Base-by-base conservation (phyloP, 2,329 filamentous ascomycete genomes). In the Arthrinium phaeospermum region DNA sequence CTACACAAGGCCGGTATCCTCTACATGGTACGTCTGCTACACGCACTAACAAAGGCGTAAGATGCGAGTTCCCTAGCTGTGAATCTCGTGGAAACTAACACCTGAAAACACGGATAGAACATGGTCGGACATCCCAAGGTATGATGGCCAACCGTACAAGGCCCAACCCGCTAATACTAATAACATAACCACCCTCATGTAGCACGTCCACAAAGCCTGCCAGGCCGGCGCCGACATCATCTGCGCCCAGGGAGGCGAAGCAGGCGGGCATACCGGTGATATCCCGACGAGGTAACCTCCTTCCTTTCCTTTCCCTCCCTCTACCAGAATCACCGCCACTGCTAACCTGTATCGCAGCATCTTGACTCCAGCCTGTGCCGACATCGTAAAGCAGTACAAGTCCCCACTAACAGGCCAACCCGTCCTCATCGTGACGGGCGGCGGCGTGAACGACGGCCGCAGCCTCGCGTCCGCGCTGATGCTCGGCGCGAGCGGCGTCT, bases 81-180 rank as follows among this genome's bases (percentile, higher is more conserved):
- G 8, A 6, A 24, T 22, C 22, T 6, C 47, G 22, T 49, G 22
- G 47, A 49, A 49, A 24, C 49, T 51, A 24, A 51, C n/a, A 22
- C 49, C 22, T 37, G 57, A 37, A 37, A 67, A 13, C 5, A 10
- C 16, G 8, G 45, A 1, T 19, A 71, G 70, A 98, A 98, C 91
- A 98, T 98, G 96, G 94, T 98, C 83, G 96, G 96, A 76, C 96
- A 98, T 88, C 95, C 96, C 81, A 98, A 98, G 91, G 96, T 98
- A 86, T 94, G 96, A 61, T n/a, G 30, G n/a, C 13, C n/a, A 24
- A 51, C 27, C n/a, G 93, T 85, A 98, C 98, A 89, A 96, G 94
- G 85, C 89, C 89, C 98, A 74, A 94, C 95, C 68, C 89, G 94
- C 2, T 4, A 14, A 51, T 5, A 64, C 41, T 57, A 7, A 41